Evolutionary conservation across 192 early-diverging fungal species (phyloP).

Genomic region (Chytriomyces hyalinus): DNA sequence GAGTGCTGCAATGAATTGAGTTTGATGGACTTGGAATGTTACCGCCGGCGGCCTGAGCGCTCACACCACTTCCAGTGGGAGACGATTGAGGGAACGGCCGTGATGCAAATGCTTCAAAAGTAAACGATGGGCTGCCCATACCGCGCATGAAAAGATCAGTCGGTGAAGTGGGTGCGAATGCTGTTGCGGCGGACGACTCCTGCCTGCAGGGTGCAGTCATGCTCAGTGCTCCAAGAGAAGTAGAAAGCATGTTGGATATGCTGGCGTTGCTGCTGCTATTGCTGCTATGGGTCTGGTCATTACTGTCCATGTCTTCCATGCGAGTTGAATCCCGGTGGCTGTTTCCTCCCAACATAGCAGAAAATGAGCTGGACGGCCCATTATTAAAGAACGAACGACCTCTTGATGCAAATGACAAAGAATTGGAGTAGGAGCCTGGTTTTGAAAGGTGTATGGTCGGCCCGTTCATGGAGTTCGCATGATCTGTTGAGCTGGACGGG

Average conservation of each 20-base stretch:
- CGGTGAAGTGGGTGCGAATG: not conserved
- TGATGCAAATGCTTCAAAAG: not conserved
- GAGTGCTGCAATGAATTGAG: conserved; percentile 12
- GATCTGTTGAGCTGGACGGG: not conserved
- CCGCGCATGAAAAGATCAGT: not conserved
- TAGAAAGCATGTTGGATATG: conserved; percentile 22
- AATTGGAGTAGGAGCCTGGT: not conserved
- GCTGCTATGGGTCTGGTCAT: not conserved
- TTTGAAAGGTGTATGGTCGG: not conserved
- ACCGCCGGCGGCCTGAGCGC: not conserved
- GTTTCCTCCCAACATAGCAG: too few species aligned
- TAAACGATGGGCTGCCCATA: not conserved
- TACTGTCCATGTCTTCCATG: too few species aligned
- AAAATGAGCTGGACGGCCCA: too few species aligned
- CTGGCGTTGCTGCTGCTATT: not conserved
- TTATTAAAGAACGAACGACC: conserved; percentile 11
- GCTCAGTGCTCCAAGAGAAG: conserved; percentile 23
- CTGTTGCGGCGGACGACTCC: not conserved
- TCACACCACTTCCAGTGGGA: not conserved
- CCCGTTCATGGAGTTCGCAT: not conserved
- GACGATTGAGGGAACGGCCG: not conserved
- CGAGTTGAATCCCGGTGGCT: too few species aligned
- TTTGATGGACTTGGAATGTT: conserved; percentile 23
- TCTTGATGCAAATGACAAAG: conserved; percentile 18
- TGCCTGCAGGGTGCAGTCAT: not conserved